These are phyloP conservation scores for Nothophytophthora sp. DNA, from an alignment of 352 stramenopile species.

Conservation along the genomic window DNA sequence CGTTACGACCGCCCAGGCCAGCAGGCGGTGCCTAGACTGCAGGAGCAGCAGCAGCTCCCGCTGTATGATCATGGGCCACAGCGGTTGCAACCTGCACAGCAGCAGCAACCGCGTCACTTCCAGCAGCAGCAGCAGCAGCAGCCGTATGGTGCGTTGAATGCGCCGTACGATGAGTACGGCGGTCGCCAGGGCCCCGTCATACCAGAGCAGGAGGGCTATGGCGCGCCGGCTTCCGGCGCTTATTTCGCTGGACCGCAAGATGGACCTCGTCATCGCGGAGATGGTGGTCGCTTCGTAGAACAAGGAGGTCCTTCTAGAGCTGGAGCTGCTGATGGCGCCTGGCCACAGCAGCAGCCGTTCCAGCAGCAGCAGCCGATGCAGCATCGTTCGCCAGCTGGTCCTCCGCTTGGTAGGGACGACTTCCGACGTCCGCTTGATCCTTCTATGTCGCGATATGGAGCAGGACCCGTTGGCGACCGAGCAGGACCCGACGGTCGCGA, in stretches of 20 bases:
- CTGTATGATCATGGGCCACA: conserved; percentile 31
- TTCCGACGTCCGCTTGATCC: conserved; percentile 28
- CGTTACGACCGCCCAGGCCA: conserved; percentile 39
- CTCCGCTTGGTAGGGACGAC: conserved; percentile 20
- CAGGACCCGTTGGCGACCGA: conserved; percentile 15
- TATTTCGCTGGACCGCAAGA: conserved; percentile 29
- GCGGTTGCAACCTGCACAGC: conserved; percentile 22
- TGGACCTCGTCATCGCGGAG: conserved; percentile 17
- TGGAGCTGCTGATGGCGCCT: conserved; percentile 11
- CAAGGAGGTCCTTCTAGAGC: conserved; percentile 42
- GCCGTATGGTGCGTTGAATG: conserved; percentile 23
- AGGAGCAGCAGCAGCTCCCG: conserved; percentile 30
- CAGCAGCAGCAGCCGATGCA: conserved; percentile 21
- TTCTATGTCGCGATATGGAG: conserved; percentile 35
- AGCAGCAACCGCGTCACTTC: conserved; percentile 26
- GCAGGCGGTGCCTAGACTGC: conserved; percentile 18
- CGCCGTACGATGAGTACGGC: conserved; percentile 29
- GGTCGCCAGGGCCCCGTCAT: conserved; percentile 21
- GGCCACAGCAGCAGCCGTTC: conserved; percentile 25
- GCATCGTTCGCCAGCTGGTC: conserved; percentile 23
- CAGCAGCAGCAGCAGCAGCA: conserved; percentile 19
- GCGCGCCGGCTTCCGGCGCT: conserved; percentile 14
- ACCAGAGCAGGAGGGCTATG: conserved; percentile 29
- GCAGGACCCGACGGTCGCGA: conserved; percentile 9
- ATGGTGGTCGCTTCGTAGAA: conserved; percentile 35